phyloP scores from a whole-genome alignment of 1,139 yeast species.

The Candida sp. region DNA sequence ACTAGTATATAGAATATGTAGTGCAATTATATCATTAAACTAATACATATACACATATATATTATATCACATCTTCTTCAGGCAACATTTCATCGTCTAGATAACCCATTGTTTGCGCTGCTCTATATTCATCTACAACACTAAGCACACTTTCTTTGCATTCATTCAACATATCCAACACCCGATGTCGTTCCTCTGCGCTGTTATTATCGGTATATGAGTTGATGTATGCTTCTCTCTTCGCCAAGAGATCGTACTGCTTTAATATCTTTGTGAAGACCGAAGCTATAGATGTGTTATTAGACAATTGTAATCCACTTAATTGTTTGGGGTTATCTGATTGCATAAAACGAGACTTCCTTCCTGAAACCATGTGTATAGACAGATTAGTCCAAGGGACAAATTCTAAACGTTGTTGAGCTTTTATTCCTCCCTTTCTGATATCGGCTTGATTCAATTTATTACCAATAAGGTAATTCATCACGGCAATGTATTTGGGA shows the following conservation, averaged over 20 bases:
- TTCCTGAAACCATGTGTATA: conserved; percentile 74
- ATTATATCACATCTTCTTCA: conserved; percentile 3
- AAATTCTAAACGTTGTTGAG: conserved; percentile 75
- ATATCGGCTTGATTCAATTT: conserved; percentile 68
- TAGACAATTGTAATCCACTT: conserved; percentile 76
- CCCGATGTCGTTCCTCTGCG: conserved; percentile 34
- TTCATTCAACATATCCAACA: conserved; percentile 75
- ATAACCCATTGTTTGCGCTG: conserved; percentile 55
- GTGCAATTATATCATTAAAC: too few species aligned
- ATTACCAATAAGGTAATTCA: conserved; percentile 73
- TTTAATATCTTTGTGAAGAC: conserved; percentile 64
- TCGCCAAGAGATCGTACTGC: conserved; percentile 79
- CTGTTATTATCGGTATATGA: conserved; percentile 62
- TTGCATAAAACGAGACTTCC: conserved; percentile 59
- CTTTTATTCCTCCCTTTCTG: conserved; percentile 73
- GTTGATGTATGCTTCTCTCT: conserved; percentile 81
- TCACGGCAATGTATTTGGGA: conserved; percentile 59
- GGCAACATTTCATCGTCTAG: conserved; percentile 37
- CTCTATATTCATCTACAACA: conserved; percentile 70
- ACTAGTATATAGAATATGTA: too few species aligned
- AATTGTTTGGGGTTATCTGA: conserved; percentile 26
- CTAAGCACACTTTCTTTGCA: conserved; percentile 70
- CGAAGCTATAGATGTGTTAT: conserved; percentile 68
- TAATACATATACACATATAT: too few species aligned
- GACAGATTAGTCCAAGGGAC: conserved; percentile 88